These are phyloP conservation scores for Hevea brasiliensis DNA, from an alignment of 345 rosid genomes.

Conservation along the genomic window DNA sequence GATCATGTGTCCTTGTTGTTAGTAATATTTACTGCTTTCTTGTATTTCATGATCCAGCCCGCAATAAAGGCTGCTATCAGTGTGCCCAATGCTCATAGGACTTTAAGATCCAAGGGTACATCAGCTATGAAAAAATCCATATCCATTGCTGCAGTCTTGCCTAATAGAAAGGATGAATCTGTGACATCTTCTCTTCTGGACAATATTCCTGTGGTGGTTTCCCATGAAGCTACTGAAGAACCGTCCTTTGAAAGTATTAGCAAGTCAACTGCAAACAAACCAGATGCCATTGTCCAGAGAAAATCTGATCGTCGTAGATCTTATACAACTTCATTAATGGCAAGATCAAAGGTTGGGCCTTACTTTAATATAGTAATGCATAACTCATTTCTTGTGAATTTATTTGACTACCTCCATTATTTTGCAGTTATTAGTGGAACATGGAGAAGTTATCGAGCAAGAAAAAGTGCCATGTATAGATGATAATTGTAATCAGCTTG, in stretches of 20 bases:
- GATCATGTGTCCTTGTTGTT: not conserved
- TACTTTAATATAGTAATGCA: constrained; percentile 13
- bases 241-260: constrained; percentile 32
- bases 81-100: constrained; percentile 39
- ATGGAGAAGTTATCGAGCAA: constrained; percentile 40
- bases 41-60: constrained; percentile 37
- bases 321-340: constrained; percentile 73
- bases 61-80: constrained; percentile 25
- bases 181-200: constrained; percentile 32
- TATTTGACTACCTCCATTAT: constrained; percentile 23
- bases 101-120: constrained; percentile 34
- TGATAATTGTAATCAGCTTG: constrained; percentile 71
- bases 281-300: constrained; percentile 38
- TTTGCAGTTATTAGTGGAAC: constrained; percentile 55
- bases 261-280: constrained; percentile 26
- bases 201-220: constrained; percentile 32
- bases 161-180: constrained; percentile 33
- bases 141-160: constrained; percentile 32
- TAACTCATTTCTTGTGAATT: constrained; percentile 7
- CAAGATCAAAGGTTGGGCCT: constrained; percentile 64
- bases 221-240: constrained; percentile 38
- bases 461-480: constrained; percentile 70
- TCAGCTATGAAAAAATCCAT: constrained; percentile 28
- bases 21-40: constrained; percentile 9
- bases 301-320: constrained; percentile 81